These are phyloP conservation scores for Solanum rostratum DNA, from an alignment of 257 asterid species.

Conservation along the genomic window DNA sequence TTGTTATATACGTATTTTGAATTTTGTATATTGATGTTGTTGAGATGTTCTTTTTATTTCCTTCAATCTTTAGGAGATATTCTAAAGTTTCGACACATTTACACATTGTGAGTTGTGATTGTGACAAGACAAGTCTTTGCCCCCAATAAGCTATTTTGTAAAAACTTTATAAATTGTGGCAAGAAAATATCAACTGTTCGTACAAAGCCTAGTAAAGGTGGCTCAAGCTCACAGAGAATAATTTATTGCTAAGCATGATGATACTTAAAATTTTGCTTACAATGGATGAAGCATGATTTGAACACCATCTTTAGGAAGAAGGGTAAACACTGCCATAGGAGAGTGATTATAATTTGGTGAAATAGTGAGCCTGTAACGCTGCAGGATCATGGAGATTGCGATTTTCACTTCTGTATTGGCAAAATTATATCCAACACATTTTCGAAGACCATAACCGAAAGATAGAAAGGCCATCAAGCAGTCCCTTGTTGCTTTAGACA, in stretches of 20 bases:
- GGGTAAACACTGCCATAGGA: constrained; percentile 36
- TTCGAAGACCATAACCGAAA: constrained; percentile 58
- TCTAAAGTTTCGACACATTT: too few species aligned
- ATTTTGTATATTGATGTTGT: too few species aligned
- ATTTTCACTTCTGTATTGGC: constrained; percentile 41
- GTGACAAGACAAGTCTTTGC: too few species aligned
- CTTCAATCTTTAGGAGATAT: too few species aligned
- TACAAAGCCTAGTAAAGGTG: too few species aligned
- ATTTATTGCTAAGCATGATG: neutral
- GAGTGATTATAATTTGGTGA: constrained; percentile 43
- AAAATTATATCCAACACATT: constrained; percentile 48
- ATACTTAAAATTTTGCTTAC: neutral
- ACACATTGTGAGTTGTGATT: too few species aligned
- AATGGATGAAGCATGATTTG: constrained; percentile 24
- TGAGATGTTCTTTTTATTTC: too few species aligned
- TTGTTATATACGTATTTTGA: too few species aligned
- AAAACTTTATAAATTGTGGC: too few species aligned
- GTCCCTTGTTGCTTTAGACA: constrained; percentile 21
- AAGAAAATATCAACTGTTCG: too few species aligned
- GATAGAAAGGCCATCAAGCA: constrained; percentile 38
- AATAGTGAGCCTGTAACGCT: constrained; percentile 24
- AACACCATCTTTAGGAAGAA: constrained; percentile 46
- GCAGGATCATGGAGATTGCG: constrained; percentile 53
- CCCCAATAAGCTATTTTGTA: too few species aligned
- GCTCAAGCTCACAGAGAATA: too few species aligned